Base-by-base conservation (phyloP, 495 filamentous ascomycete species). In the Penicillium coffeae region DNA sequence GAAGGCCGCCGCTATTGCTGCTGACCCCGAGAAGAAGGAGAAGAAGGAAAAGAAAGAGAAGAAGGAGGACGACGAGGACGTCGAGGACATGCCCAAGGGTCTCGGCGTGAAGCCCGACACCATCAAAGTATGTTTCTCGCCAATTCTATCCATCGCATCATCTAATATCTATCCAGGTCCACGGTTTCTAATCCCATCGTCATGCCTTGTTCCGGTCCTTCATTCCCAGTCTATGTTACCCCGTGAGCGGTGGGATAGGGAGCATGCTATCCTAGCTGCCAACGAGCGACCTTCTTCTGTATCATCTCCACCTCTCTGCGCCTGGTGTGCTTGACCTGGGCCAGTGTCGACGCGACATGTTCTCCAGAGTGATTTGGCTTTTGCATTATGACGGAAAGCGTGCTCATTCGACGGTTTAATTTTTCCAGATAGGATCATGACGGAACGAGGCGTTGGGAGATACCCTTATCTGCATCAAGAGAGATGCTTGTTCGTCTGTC, bases 91-190 rank as follows among this genome's bases (percentile, higher is more conserved):
- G 25, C 25, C 25, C 25, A 30, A 30, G 25, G 93, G 94, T 53
- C 75, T 96, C 51, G 88, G 85, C 68, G 80, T 95, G 59, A 88
- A 95, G 77, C 81, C 85, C 63, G 95, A 96, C 84, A 95, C 87
- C 76, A 96, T 98, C 77, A 96, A 97, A 84, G 86, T 88, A 72
- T 53, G 74, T 52, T 22, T 34, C 30, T n/a, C 25, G 6, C 8
- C 30, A 34, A 10, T 27, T n/a, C 8, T 19, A 18, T 12, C 16
- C n/a, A 13, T 37, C 13, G 34, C 19, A 19, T 21, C 34, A 35
- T 14, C 25, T 10, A 25, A 21, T 19, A 50, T 32, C 9, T 3
- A 16, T 27, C 21, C 51, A 77, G 74, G 78, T 81, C 68, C 78
- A 81, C 59, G 78, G 78, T 38, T 81, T 81, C 70, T 81, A 79